Base-by-base conservation (phyloP, 495 filamentous ascomycete genomes). In the Jackrogersella minutella region DNA sequence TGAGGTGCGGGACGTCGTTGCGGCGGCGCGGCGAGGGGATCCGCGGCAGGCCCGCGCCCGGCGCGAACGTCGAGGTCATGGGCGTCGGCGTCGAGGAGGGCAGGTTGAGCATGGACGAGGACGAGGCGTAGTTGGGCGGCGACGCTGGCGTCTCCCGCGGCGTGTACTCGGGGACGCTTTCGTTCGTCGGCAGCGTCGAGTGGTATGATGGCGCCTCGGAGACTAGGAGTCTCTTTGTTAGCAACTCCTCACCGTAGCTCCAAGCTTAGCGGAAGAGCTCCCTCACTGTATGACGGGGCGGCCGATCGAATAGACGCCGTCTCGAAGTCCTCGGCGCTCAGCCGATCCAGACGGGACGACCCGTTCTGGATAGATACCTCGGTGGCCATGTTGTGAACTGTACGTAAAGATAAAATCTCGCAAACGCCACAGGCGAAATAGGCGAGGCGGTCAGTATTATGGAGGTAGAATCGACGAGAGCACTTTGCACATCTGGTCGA, bases 241-340 rank as follows among this genome's bases (percentile, higher is more conserved):
- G 47, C 36, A 39, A n/a, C 19, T 52, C 11, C 33, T 17, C 44
- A 47, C n/a, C 16, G 19, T 55, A 28, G 5, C 13, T 51, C 3
- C 19, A 14, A 22, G 19, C 17, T 30, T 21, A 13, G 26, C 6
- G 22, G 34, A 11, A 41, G 52, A 40, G 9, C 33, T 34, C 56
- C 44, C 80, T 77, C 68, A 83, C 81, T 77, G 66, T 84, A 84
- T 6, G 82, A 84, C 1, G 82, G 82, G 3, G 81, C 80, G 2
- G 80, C 80, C n/a, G 81, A 83, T 39, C 77, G 76, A 49, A 83
- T 79, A 16, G 81, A 84, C 6, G 80, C 80, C n/a, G 82, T 83
- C 63, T 84, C 82, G 39, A 81, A 81, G 65, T 83, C 81, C 51
- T 80, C 80, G 0, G 77, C 56, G 21, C 71, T 67, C 16, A 82